Percentiles rank a stretch among this genome's conserved stretches.
phyloP scores from a whole-genome alignment of 2,329 filamentous ascomycete genomes.

The Daldinia eschscholtzii region DNA sequence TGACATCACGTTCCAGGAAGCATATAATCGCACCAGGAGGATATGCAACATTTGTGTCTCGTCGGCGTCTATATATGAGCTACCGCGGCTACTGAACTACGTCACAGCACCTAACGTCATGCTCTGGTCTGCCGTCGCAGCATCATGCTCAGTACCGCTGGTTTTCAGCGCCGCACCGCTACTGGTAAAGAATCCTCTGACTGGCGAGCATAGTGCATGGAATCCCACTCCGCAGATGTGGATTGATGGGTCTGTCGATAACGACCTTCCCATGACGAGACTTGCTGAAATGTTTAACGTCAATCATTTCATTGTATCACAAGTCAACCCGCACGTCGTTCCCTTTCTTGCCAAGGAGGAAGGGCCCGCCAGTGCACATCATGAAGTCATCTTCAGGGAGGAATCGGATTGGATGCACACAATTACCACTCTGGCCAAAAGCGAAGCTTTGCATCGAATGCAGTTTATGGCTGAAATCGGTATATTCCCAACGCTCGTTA shows the following conservation, averaged over 20 bases:
- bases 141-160: slow-evolving; percentile 91
- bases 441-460: slow-evolving; percentile 83
- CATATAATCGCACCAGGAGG: slow-evolving; percentile 91
- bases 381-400: slow-evolving; percentile 53
- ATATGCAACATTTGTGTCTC: slow-evolving; percentile 96
- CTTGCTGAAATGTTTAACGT: slow-evolving; percentile 97
- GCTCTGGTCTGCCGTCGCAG: slow-evolving; percentile 96
- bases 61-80: slow-evolving; percentile 85
- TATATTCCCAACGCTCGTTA: slow-evolving; percentile 81
- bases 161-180: slow-evolving; percentile 85
- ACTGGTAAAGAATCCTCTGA: slow-evolving; percentile 86
- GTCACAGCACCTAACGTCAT: slow-evolving; percentile 93
- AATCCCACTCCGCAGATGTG: slow-evolving; percentile 86
- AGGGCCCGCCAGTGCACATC: slow-evolving; percentile 53
- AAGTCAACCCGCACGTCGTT: slow-evolving; percentile 94
- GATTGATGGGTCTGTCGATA: slow-evolving; percentile 96
- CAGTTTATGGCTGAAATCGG: slow-evolving; percentile 85
- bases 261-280: slow-evolving; percentile 90
- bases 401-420: slow-evolving; percentile 72
- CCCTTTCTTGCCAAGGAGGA: slow-evolving; percentile 86
- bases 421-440: slow-evolving; percentile 79
- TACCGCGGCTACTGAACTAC: slow-evolving; percentile 90
- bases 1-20: slow-evolving; percentile 94
- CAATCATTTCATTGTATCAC: slow-evolving; percentile 97
- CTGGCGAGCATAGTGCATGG: slow-evolving; percentile 83